Base-by-base conservation (phyloP, 164 flowering plant genomes). In the Cinnamomum chago region DNA sequence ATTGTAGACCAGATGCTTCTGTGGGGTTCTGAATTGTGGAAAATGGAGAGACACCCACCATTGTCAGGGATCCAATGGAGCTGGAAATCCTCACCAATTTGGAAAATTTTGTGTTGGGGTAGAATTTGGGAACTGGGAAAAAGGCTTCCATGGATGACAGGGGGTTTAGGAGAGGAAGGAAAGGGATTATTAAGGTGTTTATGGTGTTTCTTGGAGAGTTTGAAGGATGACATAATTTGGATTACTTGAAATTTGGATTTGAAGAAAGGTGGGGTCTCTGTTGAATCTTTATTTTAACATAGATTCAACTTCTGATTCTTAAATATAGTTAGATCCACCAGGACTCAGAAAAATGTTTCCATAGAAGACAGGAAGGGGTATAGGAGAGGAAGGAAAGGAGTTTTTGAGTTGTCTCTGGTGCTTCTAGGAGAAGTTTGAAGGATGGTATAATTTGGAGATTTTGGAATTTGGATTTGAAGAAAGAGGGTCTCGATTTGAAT, bases 131-230 rank as follows among this genome's bases (percentile, higher is more conserved):
- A 76, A 75, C 84, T 80, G 80, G 76, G 76, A 27, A 76, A 68
- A 33, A 92, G 87, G 55, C 7, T 76, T 22, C 92, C 97, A 28
- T 84, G 82, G 68, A 84, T 30, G 65, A 80, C 77, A 58, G 90
- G 84, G n/a, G 89, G 78, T 64, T 51, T 76, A n/a, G 95, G 90
- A 15, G 84, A 28, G 1, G 86, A 77, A 28, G 95, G 90, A 80
- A 92, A 92, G 1, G 97, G 97, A 72, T 89, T 88, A 82, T 92
- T 92, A 30, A 92, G 70, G 75, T 74, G 95, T 40, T 84, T 86
- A 72, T 90, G 91, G 83, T 92, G 95, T 60, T 88, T 90, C 71
- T 88, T 88, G 67, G 83, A 85, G 80, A 86, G 80, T 70, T 83
- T 88, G 70, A 92, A 25, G 47, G 47, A 68, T 55, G 75, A 70